Base-by-base conservation (phyloP, 495 filamentous ascomycete species). In the Geoglossum glabrum region DNA sequence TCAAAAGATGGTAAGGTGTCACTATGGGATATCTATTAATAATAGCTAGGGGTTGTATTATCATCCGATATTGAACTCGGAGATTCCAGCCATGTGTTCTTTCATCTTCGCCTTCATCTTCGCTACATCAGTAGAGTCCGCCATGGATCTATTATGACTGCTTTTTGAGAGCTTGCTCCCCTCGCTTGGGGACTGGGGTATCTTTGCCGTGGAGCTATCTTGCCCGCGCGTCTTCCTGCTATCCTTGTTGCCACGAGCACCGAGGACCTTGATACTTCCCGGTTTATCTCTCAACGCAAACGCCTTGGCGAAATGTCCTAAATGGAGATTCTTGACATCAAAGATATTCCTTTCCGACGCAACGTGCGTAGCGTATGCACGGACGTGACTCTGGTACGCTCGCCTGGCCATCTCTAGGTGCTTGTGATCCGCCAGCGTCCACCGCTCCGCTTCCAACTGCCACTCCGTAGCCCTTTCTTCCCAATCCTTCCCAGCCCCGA, bases 1-100 rank as follows among this genome's bases (percentile, higher is more conserved):
- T 84, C 85, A 57, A 98, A 97, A 67, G 92, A 98, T 70, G 93
- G 90, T 30, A 97, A 92, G 65, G 83, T 97, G 57, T 90, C 86
- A 65, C 73, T 98, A 69, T 98, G 92, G 92, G 88, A 92, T 73
- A 85, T 93, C 61, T 98, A 85, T 74, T 95, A 67, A 77, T 49
- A 17, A 67, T 64, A 56, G 46, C 64, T 61, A 63, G 60, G n/a
- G 43, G 49, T 57, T 63, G 63, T 65, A 62, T 67, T 61, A 60
- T 74, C 64, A 95, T 4, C 87, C 88, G 64, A 95, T 77, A 70
- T 95, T 95, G 66, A 95, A 95, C 70, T 95, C 89, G 63, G 75
- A 80, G 13, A 86, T 82, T 27, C 75, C 75, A 64, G 79, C 76
- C 79, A 86, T 85, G 31, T 84, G 74, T 67, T 80, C 75, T 72